Base-by-base conservation (phyloP, 306 rosid genomes). In the Alnus rubra region DNA sequence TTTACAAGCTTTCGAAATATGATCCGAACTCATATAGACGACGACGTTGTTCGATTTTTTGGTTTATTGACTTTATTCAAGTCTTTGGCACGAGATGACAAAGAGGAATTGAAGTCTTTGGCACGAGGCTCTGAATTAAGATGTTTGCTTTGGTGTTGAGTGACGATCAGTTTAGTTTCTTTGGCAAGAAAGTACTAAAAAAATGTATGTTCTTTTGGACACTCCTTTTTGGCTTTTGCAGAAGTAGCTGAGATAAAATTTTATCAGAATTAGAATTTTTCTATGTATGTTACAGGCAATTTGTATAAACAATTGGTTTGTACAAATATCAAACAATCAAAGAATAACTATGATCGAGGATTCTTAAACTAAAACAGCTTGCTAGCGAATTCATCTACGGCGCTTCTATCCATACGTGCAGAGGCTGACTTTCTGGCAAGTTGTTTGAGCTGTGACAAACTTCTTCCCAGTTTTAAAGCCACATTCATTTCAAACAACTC, bases 391-490 rank as follows among this genome's bases (percentile, higher is more conserved):
- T 92, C 97, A 9, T 89, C 91, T 0, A 87, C 30, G 5, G 82
- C 56, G 31, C 72, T 70, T 60, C 93, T 89, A 44, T 85, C 80
- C 44, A 53, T 18, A 0, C 87, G 81, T 45, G 44, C 81, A 0
- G 87, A 75, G 39, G 83, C 78, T 0, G 95, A 89, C 64, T 90
- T 90, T 9, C 72, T 73, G 0, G 91, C 89, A 69, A 92, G 85
- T 73, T 82, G 80, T 60, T 85, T 87, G 0, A 92, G 63, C 47
- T 90, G 82, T 0, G 90, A 82, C 11, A 89, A 80, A 81, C 89
- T 90, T 82, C 97, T 90, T n/a, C 97, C 97, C 71, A 92, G 72
- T 50, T 81, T 37, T 76, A 89, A 76, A 16, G 97, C 97, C 77
- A 88, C 82, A 51, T 88, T 90, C 90, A 85, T 82, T 70, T 90